Conservation (phyloP, 176 grass and related monocot species). For the Raddia distichophylla region DNA sequence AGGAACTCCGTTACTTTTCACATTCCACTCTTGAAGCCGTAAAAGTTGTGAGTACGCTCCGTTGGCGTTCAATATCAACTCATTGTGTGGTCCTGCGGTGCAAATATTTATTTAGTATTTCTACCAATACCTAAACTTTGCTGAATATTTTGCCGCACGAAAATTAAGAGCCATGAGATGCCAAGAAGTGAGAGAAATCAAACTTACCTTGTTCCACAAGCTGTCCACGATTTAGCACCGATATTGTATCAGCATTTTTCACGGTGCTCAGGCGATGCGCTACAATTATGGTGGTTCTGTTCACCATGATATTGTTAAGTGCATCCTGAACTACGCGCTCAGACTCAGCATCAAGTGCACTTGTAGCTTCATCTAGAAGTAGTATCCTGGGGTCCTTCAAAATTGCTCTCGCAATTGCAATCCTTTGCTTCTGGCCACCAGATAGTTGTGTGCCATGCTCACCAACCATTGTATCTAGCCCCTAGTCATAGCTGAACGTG, state of each 20-base stretch:
- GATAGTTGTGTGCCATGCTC: conserved; percentile 80
- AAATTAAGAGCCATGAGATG: background rate
- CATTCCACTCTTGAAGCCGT: conserved; percentile 57
- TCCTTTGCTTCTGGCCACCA: conserved; percentile 80
- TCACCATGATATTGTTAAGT: conserved; percentile 63
- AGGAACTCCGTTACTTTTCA: conserved; percentile 26
- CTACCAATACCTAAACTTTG: background rate
- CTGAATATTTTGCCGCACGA: background rate
- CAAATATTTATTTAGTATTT: conserved; percentile 19
- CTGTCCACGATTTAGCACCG: conserved; percentile 64
- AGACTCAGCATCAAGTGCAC: conserved; percentile 80
- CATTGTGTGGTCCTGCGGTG: conserved; percentile 59
- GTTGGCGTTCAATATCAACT: conserved; percentile 60
- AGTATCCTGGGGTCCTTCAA: conserved; percentile 77
- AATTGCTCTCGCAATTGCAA: conserved; percentile 83
- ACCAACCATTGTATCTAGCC: conserved; percentile 78
- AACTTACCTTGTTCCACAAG: conserved; percentile 73
- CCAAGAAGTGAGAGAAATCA: conserved; percentile 1
- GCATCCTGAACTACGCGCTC: conserved; percentile 76
- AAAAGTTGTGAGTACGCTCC: conserved; percentile 71
- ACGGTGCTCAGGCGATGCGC: conserved; percentile 72
- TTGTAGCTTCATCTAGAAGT: conserved; percentile 80
- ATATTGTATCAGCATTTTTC: conserved; percentile 73
- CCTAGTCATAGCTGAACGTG: conserved; percentile 47
- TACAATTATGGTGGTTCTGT: conserved; percentile 69